Evolutionary conservation across 1,284 basidiomycete species (phyloP).

Genomic region (Cryptococcus depauperatus): DNA sequence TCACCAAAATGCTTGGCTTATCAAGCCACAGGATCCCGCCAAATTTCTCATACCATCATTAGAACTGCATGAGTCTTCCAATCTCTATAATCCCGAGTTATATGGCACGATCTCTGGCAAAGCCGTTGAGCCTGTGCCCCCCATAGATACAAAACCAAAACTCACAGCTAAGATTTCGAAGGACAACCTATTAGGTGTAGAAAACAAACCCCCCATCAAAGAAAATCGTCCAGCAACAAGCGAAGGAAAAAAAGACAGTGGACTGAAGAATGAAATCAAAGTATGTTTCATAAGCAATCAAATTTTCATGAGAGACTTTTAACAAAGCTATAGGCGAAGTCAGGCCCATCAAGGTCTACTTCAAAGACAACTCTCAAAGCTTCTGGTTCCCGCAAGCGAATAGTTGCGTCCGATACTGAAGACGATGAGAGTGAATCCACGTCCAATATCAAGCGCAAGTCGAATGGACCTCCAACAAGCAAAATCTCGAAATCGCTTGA

Average conservation of each 20-base stretch:
- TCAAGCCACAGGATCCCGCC: constrained; percentile 26
- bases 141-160: constrained; percentile 10
- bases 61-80: constrained; percentile 16
- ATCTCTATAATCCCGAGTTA: constrained; percentile 19
- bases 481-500: constrained; percentile 9
- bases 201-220: background rate
- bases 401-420: constrained; percentile 32
- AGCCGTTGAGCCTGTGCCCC: constrained; percentile 14
- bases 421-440: no score
- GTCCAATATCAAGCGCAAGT: no score
- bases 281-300: no score
- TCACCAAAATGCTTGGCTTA: background rate
- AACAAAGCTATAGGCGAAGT: background rate
- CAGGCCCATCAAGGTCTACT: background rate
- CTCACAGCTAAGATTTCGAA: constrained; percentile 24
- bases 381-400: constrained; percentile 21
- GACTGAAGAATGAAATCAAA: no score
- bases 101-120: constrained; percentile 37
- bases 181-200: background rate
- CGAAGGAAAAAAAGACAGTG: background rate
- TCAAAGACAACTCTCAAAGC: background rate
- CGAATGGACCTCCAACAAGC: constrained; percentile 2
- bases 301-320: background rate
- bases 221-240: background rate
- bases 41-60: constrained; percentile 26